Percentiles rank a stretch among this genome's conserved stretches.
phyloP scores from a whole-genome alignment of 352 stramenopile genomes.

The Phytophthora ohioensis region DNA sequence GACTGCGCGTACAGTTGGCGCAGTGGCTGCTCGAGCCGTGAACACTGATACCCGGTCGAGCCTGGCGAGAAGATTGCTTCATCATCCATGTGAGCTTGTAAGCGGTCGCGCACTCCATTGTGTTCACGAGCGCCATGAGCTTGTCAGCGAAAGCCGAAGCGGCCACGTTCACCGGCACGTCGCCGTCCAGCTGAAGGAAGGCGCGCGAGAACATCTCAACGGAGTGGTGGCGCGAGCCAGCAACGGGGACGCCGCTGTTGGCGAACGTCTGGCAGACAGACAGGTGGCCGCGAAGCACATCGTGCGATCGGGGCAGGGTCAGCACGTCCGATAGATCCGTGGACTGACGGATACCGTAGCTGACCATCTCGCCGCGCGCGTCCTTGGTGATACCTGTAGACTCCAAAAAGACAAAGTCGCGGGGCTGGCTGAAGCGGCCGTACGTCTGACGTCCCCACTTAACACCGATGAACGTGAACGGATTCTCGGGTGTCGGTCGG shows the following conservation, averaged over 20 bases:
- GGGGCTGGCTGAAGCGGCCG: constrained; percentile 46
- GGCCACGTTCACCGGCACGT: constrained; percentile 46
- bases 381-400: constrained; percentile 49
- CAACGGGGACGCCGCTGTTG: constrained; percentile 31
- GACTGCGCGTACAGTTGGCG: constrained; percentile 44
- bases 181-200: constrained; percentile 46
- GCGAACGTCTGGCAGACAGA: constrained; percentile 50
- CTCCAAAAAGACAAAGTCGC: constrained; percentile 65
- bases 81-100: constrained; percentile 60
- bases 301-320: constrained; percentile 35
- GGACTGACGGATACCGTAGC: constrained; percentile 50
- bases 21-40: constrained; percentile 40
- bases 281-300: constrained; percentile 44
- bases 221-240: constrained; percentile 35
- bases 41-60: constrained; percentile 22
- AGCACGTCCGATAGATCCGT: constrained; percentile 42
- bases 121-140: constrained; percentile 42
- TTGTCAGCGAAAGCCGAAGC: constrained; percentile 41
- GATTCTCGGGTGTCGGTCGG: constrained; percentile 42
- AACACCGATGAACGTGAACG: constrained; percentile 55
- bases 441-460: constrained; percentile 57
- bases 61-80: constrained; percentile 34
- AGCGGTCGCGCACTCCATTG: constrained; percentile 48
- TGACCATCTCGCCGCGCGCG: constrained; percentile 35
- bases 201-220: constrained; percentile 57